Evolutionary conservation across 805 yeast species (phyloP), one percentile per base, ranked within the genome.

Genomic region (Teunomyces barrocoloradensis): DNA sequence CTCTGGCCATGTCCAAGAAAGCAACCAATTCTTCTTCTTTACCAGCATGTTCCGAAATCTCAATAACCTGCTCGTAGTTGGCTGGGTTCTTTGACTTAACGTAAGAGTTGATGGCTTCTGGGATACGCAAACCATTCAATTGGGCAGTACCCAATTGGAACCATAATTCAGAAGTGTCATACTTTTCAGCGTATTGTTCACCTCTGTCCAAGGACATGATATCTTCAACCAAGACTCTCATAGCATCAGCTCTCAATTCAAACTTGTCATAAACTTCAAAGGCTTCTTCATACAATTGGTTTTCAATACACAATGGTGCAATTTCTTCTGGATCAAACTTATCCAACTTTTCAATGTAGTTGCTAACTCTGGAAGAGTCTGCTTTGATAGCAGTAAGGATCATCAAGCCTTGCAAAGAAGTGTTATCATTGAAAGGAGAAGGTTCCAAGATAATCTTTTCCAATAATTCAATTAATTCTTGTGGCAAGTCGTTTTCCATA

Each of bases 401-500:
- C 64, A 94, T 74, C 66, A 94, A 76, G 44, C 97, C 97, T 77
- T 94, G 99, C 65, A 94, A 77, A 21, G 96, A 91, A 56, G 95
- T 87, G 66, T 94, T 94, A 57, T 92, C 98, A 58, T 83, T 89
- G 76, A 94, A 94, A 56, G 97, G 95, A 59, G 98, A 91, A 46
- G 98, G 97, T 71, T 94, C 99, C 58, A 94, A 76, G 54, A 95
- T 90, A 63, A 94, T 92, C 77, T 94, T 94, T 70, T 94, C 99
- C 59, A 94, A 78, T 55, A 94, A 79, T 73, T 92, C 98, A 65
- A 94, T 89, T 66, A 94, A 81, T 72, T 94, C 99, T 53, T 82
- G 79, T 42, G 97, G 96, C 64, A 94, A 77, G 53, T 91, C 96
- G 52, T 90, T 94, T 55, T 87, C 89, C 98, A 94, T 91, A 66